A percentile compares a stretch with the other conserved stretches of the same genome.
phyloP scores from a whole-genome alignment of 2,329 filamentous ascomycete genomes.

The Curvularia hawaiiensis region DNA sequence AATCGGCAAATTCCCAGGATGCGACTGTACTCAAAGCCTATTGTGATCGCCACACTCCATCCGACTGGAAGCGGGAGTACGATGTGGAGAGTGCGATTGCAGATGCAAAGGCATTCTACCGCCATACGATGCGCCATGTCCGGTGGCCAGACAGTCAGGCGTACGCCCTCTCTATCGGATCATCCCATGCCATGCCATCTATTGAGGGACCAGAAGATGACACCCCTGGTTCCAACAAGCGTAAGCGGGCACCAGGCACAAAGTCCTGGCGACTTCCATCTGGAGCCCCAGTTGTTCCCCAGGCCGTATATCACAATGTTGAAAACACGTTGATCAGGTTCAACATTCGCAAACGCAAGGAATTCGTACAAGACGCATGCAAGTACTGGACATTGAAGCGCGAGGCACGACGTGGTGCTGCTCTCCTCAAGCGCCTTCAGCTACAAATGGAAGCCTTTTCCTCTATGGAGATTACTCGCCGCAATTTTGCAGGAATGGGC shows the following conservation, averaged over 20 bases:
- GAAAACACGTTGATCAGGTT: slow-evolving; percentile 84
- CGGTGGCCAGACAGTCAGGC: slow-evolving; percentile 92
- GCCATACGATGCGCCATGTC: slow-evolving; percentile 82
- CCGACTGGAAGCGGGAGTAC: slow-evolving; percentile 86
- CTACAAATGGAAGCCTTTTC: slow-evolving; percentile 96
- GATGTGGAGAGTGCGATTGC: slow-evolving; percentile 79
- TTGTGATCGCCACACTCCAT: slow-evolving; percentile 92
- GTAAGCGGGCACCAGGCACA: slow-evolving; percentile 57
- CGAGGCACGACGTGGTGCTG: slow-evolving; percentile 87
- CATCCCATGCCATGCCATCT: slow-evolving; percentile 63
- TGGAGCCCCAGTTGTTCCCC: slow-evolving; percentile 91
- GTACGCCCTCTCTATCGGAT: slow-evolving; percentile 80
- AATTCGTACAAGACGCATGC: slow-evolving; percentile 90
- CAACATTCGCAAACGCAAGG: slow-evolving; percentile 82
- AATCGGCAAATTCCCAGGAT: slow-evolving; percentile 77
- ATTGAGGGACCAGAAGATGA: slow-evolving; percentile 56
- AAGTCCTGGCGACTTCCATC: slow-evolving; percentile 93
- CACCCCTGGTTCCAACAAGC: slow-evolving; percentile 62
- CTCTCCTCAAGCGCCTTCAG: slow-evolving; percentile 89
- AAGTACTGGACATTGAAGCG: slow-evolving; percentile 98
- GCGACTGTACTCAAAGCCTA: slow-evolving; percentile 88
- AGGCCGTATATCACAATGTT: slow-evolving; percentile 84
- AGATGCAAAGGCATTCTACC: slow-evolving; percentile 88
- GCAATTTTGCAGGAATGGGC: slow-evolving; percentile 96
- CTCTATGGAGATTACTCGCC: slow-evolving; percentile 93